Percentiles rank a stretch among this genome's conserved stretches.
Conservation (phyloP, 2,329 filamentous ascomycete species). For the Emmonsiellopsis sp. region DNA sequence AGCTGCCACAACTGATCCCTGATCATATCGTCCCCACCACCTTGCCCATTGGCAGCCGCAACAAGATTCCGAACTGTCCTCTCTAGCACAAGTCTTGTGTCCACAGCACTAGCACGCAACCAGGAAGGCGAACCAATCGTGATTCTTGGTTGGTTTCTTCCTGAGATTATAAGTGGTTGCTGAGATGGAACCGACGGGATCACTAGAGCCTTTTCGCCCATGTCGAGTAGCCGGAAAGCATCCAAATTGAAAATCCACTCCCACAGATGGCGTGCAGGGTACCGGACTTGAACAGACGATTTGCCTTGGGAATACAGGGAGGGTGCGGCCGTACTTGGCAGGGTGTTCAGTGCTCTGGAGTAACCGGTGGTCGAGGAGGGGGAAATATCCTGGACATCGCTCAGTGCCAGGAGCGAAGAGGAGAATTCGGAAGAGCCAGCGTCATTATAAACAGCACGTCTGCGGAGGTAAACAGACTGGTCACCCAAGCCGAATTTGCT, state of each 20-base stretch:
- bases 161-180: slow-evolving; percentile 14
- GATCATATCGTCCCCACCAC: slow-evolving; percentile 35
- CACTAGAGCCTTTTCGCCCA: slow-evolving; percentile 58
- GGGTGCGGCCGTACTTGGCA: not conserved
- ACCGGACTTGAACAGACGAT: slow-evolving; percentile 17
- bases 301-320: slow-evolving; percentile 16
- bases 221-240: slow-evolving; percentile 44
- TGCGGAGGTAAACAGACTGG: slow-evolving; percentile 66
- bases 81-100: slow-evolving; percentile 61
- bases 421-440: slow-evolving; percentile 55
- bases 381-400: slow-evolving; percentile 45
- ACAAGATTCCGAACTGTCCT: slow-evolving; percentile 31
- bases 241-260: slow-evolving; percentile 66
- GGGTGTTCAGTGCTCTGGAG: not conserved
- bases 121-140: slow-evolving; percentile 41
- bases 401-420: slow-evolving; percentile 65
- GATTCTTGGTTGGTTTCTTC: slow-evolving; percentile 25
- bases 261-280: slow-evolving; percentile 43
- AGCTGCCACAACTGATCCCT: slow-evolving; percentile 54
- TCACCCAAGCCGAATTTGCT: slow-evolving; percentile 54
- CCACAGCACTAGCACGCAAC: slow-evolving; percentile 54
- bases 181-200: slow-evolving; percentile 40
- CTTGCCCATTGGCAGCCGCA: slow-evolving; percentile 22
- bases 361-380: slow-evolving; percentile 17
- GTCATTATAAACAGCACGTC: slow-evolving; percentile 58